phyloP scores from a whole-genome alignment of 2,329 filamentous ascomycete genomes.

The Fonsecaea pugnacius region DNA sequence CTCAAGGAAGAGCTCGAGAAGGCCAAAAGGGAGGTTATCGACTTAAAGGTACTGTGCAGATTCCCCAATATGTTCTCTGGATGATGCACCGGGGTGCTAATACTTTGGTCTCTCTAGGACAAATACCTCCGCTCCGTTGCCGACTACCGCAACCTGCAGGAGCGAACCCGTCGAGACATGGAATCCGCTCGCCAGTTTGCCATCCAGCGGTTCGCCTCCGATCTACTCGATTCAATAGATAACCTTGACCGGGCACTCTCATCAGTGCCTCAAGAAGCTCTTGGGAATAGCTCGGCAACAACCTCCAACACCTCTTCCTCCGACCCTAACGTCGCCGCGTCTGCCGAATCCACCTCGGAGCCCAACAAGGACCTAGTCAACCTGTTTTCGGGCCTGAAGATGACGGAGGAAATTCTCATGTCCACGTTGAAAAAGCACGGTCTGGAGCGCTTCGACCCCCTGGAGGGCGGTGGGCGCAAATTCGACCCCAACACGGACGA shows the following conservation, averaged over 20 bases:
- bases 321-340: slow-evolving; percentile 46
- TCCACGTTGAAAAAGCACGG: slow-evolving; percentile 91
- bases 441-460: slow-evolving; percentile 83
- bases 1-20: slow-evolving; percentile 70
- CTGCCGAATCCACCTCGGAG: slow-evolving; percentile 43
- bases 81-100: neutral
- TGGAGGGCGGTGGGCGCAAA: slow-evolving; percentile 68
- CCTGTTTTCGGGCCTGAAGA: slow-evolving; percentile 86
- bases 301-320: slow-evolving; percentile 30
- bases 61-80: neutral
- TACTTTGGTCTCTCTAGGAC: slow-evolving; percentile 63
- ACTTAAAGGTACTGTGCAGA: slow-evolving; percentile 74
- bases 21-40: slow-evolving; percentile 72
- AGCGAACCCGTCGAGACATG: slow-evolving; percentile 88
- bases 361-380: slow-evolving; percentile 73
- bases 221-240: slow-evolving; percentile 92
- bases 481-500: slow-evolving; percentile 98
- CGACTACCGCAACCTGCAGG: slow-evolving; percentile 97
- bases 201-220: slow-evolving; percentile 90
- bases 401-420: slow-evolving; percentile 91
- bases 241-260: slow-evolving; percentile 92
- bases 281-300: slow-evolving; percentile 51
- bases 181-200: slow-evolving; percentile 87
- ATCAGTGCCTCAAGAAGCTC: slow-evolving; percentile 76
- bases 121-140: slow-evolving; percentile 92